Evolutionary conservation across 2,329 filamentous ascomycete genomes (phyloP), one percentile per base, ranked within the genome.

Genomic region (Nemania bipapillata): DNA sequence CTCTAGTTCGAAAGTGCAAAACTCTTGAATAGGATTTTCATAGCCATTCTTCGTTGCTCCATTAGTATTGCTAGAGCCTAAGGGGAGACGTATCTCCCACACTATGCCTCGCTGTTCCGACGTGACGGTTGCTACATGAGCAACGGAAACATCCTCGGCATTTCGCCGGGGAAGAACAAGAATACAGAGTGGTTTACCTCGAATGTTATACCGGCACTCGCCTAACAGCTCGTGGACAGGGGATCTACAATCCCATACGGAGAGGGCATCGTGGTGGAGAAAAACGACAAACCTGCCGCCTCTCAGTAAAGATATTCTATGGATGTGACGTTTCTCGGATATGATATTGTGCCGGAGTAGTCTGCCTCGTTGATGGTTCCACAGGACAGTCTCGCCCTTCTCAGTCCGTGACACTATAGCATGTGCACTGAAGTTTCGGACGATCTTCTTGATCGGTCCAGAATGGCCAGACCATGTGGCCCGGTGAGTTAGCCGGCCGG

Each of bases 391-490:
- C 78, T 97, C 92, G 68, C 93, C 92, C 50, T 90, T 85, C 67
- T 89, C 86, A 0, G 94, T 97, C 59, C 93, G 87, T 6, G 94
- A 97, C 35, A 97, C 89, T 50, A 97, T 84, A 4, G 93, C 91
- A 71, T 89, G 86, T 8, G 94, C 94, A 74, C 90, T 92, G 50
- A 91, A 92, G 75, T 94, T 96, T 69, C 94, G 90, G 53, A 96
- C 91, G 68, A 97, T 92, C 77, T 96, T 97, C 75, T 91, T 91
- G 70, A 97, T 89, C 0, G 92, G 85, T 17, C 87, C 87, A 17
- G 91, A 92, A 81, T 97, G 94, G 0, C 95, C 94, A 1, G 93
- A 93, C 92, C 94, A 96, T 1, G 90, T 86, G 1, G 89, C 86
- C 70, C 87, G 88, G 15, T 88, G 84, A 22, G 83, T 80, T 17